Evolutionary conservation across 306 rosid species (phyloP), one percentile per base, ranked within the genome.

Genomic region (Cucurbita argyrosperma): DNA sequence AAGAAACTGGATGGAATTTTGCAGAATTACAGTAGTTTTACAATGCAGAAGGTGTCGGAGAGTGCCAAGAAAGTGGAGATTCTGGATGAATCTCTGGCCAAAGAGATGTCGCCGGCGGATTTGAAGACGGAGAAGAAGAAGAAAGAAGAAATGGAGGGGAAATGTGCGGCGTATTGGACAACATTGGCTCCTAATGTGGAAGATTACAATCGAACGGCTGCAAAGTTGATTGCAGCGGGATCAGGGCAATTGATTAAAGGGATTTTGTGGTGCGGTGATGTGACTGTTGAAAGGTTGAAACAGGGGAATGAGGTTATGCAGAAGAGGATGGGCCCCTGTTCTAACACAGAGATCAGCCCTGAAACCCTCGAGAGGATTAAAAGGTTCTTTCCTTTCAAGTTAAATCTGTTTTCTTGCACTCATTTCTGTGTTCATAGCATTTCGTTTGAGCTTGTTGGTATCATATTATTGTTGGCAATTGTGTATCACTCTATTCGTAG

Each of bases 231-330:
- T 14, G 92, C 97, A 2, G 72, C 87, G 1, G 99, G 97, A 14
- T 88, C 96, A 1, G 92, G 95, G 4, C 88, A 88, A 21, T 77
- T 91, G 85, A 81, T 94, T 13, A 80, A 82, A 81, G 99, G 99
- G 47, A 88, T 94, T 35, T 84, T 95, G 74, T 95, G 99, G 97
- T 95, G 99, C 42, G 96, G 99, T 5, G 99, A 95, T 81, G 96
- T 95, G 80, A 95, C 96, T 0, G 81, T 87, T 55, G 97, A 95
- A 5, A 87, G 96, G 85, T 80, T 95, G 88, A 85, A 85, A 43
- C 79, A 84, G 96, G 97, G 97, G 21, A 91, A 95, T 75, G 79
- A 83, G 72, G 85, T 87, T 72, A 75, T 91, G 96, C 91, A 94
- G 85, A 85, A 79, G 82, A 89, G 82, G 86, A 67, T 86, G 82